phyloP scores from a whole-genome alignment of 441 rosid species.

The Omphalea diandra region DNA sequence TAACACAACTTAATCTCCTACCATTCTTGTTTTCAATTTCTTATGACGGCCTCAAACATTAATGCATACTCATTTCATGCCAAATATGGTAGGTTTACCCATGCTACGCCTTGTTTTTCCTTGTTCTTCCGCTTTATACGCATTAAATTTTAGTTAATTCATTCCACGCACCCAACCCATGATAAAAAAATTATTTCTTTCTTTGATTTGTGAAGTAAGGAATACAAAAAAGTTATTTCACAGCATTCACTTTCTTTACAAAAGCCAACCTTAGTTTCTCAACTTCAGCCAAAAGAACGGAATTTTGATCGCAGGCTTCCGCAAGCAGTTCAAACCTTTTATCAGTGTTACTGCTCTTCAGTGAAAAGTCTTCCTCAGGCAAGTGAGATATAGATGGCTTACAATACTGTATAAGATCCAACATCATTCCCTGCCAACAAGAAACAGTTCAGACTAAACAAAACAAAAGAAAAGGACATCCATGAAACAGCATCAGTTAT shows the following conservation, averaged over 20 bases:
- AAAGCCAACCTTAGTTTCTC: slow-evolving; percentile 50
- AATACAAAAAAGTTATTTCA: slow-evolving; percentile 4
- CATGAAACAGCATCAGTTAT: background rate
- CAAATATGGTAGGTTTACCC: no score
- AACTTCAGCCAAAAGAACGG: slow-evolving; percentile 49
- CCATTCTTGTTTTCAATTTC: no score
- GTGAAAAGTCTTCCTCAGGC: slow-evolving; percentile 29
- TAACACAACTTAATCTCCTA: no score
- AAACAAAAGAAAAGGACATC: background rate
- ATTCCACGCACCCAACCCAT: no score
- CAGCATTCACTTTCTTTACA: slow-evolving; percentile 8
- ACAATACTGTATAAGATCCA: slow-evolving; percentile 51
- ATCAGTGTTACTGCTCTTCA: slow-evolving; percentile 18
- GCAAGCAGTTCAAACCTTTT: slow-evolving; percentile 46
- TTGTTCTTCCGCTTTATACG: no score
- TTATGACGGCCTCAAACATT: no score
- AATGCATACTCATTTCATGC: no score
- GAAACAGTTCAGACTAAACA: slow-evolving; percentile 8
- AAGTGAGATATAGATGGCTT: slow-evolving; percentile 22
- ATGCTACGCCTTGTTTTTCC: no score
- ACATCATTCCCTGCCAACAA: slow-evolving; percentile 56
- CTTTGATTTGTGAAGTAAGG: no score
- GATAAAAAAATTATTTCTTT: no score
- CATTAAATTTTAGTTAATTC: no score
- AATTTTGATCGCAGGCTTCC: slow-evolving; percentile 65